phyloP scores from a whole-genome alignment of 2,329 filamentous ascomycete genomes.

The Nemania abortiva region DNA sequence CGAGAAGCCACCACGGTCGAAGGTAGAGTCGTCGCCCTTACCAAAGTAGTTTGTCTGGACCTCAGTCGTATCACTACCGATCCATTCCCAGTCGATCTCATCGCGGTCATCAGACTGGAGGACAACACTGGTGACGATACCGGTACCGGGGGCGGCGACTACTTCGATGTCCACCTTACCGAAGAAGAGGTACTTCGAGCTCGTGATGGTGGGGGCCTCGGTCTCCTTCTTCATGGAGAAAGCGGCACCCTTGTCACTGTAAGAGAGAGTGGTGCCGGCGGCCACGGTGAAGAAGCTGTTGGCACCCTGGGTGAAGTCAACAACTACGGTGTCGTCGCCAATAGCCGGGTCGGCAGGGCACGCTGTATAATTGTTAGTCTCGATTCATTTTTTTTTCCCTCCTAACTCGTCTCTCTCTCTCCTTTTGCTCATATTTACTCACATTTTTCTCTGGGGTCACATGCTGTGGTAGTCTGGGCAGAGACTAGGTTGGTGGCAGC shows the following conservation, averaged over 20 bases:
- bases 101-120: constrained; percentile 92
- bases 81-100: constrained; percentile 97
- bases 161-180: constrained; percentile 84
- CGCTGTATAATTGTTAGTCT: constrained; percentile 50
- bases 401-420: background rate
- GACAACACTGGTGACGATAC: constrained; percentile 90
- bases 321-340: constrained; percentile 63
- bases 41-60: constrained; percentile 91
- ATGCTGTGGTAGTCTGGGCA: constrained; percentile 68
- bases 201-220: constrained; percentile 78
- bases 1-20: constrained; percentile 76
- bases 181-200: constrained; percentile 95
- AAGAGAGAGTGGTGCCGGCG: constrained; percentile 62
- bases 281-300: constrained; percentile 67
- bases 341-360: constrained; percentile 84
- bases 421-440: constrained; percentile 39
- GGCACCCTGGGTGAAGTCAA: constrained; percentile 82
- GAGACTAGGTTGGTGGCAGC: constrained; percentile 62
- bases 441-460: constrained; percentile 67
- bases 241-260: constrained; percentile 62
- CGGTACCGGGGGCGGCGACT: constrained; percentile 81
- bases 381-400: background rate
- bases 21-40: constrained; percentile 76
- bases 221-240: constrained; percentile 76
- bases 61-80: constrained; percentile 78